These are phyloP conservation scores for Pythium rhizo-oryzae DNA, from an alignment of 352 stramenopile genomes.

Conservation along the genomic window DNA sequence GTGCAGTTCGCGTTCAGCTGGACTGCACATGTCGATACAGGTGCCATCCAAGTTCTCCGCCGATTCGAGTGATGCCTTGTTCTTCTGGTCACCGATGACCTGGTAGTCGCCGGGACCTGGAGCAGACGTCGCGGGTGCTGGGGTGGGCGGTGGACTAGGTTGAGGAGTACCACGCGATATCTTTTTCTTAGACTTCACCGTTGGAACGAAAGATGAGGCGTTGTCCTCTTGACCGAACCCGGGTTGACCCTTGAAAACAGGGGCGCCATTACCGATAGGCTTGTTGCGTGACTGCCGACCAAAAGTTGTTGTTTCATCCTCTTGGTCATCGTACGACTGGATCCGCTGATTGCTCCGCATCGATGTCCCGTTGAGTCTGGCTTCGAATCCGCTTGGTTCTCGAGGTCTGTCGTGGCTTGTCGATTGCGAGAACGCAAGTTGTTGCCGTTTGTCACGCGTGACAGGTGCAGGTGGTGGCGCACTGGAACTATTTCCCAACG, in stretches of 20 bases:
- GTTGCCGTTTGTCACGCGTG: slow-evolving; percentile 16
- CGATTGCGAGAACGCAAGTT: slow-evolving; percentile 17
- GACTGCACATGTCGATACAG: slow-evolving; percentile 87
- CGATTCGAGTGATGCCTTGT: slow-evolving; percentile 62
- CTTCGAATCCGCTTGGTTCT: slow-evolving; percentile 16
- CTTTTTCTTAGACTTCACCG: slow-evolving; percentile 27
- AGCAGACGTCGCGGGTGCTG: not conserved
- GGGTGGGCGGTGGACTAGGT: slow-evolving; percentile 21
- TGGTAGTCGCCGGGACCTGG: not conserved
- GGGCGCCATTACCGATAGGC: not conserved
- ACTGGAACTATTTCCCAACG: not conserved
- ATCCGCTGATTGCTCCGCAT: not conserved
- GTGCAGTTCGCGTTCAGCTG: slow-evolving; percentile 78
- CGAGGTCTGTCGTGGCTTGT: slow-evolving; percentile 10
- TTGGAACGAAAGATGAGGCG: not conserved
- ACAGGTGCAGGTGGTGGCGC: not conserved
- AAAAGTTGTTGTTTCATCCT: not conserved
- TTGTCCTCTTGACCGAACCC: not conserved
- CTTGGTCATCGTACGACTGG: slow-evolving; percentile 2
- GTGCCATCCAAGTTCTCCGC: slow-evolving; percentile 72
- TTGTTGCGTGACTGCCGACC: slow-evolving; percentile 14
- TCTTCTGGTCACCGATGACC: slow-evolving; percentile 35
- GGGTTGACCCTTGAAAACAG: not conserved
- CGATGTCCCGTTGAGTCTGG: slow-evolving; percentile 18
- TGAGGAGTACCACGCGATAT: slow-evolving; percentile 8